These are phyloP conservation scores for Prunus davidiana DNA, from an alignment of 306 rosid species.

Conservation along the genomic window DNA sequence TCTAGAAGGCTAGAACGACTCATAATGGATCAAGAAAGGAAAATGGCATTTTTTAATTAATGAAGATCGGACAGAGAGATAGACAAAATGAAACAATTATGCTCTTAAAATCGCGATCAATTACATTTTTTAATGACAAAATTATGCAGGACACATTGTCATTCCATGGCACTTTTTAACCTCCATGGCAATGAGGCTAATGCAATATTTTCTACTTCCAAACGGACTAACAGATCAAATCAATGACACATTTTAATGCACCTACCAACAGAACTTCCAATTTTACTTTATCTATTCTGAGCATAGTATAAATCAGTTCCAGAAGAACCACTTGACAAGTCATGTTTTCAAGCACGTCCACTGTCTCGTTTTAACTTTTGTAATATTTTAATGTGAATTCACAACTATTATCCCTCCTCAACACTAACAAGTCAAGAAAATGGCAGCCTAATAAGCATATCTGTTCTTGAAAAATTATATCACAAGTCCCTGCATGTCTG, in stretches of 20 bases:
- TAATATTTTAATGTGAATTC: neutral
- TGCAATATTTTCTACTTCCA: neutral
- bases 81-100: neutral
- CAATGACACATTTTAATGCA: neutral
- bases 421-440: neutral
- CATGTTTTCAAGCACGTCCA: neutral
- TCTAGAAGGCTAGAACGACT: neutral
- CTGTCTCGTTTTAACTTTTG: neutral
- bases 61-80: neutral
- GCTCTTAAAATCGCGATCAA: neutral
- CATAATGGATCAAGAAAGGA: neutral
- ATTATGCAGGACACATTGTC: neutral
- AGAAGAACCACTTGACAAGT: neutral
- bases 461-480: neutral
- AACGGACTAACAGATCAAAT: neutral
- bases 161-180: neutral
- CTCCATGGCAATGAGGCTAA: neutral
- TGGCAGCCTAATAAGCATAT: neutral
- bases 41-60: neutral
- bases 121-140: neutral
- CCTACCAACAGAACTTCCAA: neutral
- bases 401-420: neutral
- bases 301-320: neutral
- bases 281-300: neutral
- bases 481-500: neutral